Conservation (phyloP, 768 basidiomycete species). For the Paxillus involutus region DNA sequence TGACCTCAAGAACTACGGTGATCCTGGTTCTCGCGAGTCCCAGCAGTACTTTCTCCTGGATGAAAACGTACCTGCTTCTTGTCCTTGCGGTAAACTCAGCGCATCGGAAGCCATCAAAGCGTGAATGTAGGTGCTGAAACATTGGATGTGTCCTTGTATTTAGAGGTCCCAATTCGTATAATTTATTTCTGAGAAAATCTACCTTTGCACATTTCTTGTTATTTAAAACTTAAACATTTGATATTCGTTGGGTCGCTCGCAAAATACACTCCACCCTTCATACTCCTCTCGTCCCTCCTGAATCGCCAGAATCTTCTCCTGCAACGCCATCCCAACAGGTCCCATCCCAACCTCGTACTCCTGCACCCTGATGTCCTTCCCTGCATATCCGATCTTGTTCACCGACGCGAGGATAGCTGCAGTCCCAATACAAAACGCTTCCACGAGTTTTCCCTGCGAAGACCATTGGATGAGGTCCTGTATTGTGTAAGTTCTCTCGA, state of each 20-base stretch:
- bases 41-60: constrained; percentile 22
- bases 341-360: constrained; percentile 52
- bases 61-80: constrained; percentile 18
- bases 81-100: constrained; percentile 13
- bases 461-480: constrained; percentile 55
- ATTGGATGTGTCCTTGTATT: background rate
- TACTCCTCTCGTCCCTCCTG: constrained; percentile 68
- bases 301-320: constrained; percentile 71
- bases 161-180: too few relatives aligned
- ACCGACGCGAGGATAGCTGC: constrained; percentile 77
- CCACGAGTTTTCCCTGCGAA: constrained; percentile 64
- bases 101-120: constrained; percentile 1
- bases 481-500: constrained; percentile 63
- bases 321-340: constrained; percentile 65
- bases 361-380: constrained; percentile 61
- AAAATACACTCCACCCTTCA: constrained; percentile 61
- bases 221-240: too few relatives aligned
- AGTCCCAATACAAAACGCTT: constrained; percentile 85
- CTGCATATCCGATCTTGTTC: constrained; percentile 71
- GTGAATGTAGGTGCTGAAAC: constrained; percentile 1
- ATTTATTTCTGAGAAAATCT: too few relatives aligned
- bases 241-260: background rate
- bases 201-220: too few relatives aligned
- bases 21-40: constrained; percentile 19
- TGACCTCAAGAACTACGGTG: constrained; percentile 23